Percentiles rank a stretch among this genome's conserved stretches.
phyloP scores from a whole-genome alignment of 2,329 filamentous ascomycete genomes.

The Clarireedia hainanense region DNA sequence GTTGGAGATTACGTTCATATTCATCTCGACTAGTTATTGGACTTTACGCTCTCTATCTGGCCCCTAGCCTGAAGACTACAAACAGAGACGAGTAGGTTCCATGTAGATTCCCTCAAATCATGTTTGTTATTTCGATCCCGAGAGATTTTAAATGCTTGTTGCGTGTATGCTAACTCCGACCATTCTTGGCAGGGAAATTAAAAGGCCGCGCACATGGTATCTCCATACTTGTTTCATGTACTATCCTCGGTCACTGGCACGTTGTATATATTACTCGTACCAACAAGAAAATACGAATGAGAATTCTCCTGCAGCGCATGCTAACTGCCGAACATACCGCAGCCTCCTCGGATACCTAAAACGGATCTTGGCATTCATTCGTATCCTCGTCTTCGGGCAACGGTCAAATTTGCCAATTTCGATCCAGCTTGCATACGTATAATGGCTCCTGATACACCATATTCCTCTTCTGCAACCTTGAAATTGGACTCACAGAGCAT shows the following conservation, averaged over 20 bases:
- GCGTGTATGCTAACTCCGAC: neutral
- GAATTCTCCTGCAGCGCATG: neutral
- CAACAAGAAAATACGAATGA: neutral
- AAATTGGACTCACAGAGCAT: too few species aligned
- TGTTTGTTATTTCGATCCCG: neutral
- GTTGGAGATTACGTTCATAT: neutral
- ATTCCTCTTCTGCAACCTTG: too few species aligned
- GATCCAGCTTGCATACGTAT: too few species aligned
- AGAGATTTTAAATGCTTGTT: neutral
- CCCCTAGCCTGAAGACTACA: neutral
- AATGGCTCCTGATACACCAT: too few species aligned
- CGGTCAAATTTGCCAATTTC: too few species aligned
- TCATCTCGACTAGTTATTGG: slow-evolving; percentile 5
- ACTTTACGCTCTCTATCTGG: slow-evolving; percentile 9
- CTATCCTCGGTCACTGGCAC: neutral
- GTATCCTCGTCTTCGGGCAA: too few species aligned
- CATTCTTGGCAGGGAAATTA: too few species aligned
- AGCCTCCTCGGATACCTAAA: neutral
- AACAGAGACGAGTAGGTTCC: neutral
- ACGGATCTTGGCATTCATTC: neutral
- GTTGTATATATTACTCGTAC: neutral
- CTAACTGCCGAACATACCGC: neutral
- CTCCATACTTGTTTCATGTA: neutral
- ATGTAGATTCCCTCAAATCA: neutral
- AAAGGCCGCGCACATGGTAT: too few species aligned